A percentile compares a stretch with the other conserved stretches of the same genome.
Evolutionary conservation across 2,329 filamentous ascomycete species (phyloP).

Genomic region (Pseudogymnoascus sp.): DNA sequence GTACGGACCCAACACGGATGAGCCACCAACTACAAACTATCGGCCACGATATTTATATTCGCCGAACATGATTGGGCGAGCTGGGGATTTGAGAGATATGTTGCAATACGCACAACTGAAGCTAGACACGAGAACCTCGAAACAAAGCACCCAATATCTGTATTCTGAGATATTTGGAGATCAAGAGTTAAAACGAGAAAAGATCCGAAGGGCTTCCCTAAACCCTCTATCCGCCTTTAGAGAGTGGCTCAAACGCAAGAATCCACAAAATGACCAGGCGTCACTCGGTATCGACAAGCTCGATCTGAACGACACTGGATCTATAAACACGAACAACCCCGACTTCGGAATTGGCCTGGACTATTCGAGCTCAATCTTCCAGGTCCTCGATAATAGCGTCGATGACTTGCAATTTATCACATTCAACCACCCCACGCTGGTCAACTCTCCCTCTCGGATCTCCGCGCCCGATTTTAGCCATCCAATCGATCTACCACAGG

Average conservation of each 20-base stretch:
- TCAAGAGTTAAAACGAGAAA: conserved; percentile 43
- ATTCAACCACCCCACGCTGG: conserved; percentile 15
- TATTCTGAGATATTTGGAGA: conserved; percentile 45
- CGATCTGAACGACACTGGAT: neutral
- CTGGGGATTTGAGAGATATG: conserved; percentile 38
- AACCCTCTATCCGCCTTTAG: conserved; percentile 27
- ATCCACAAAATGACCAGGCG: neutral
- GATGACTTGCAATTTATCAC: conserved; percentile 18
- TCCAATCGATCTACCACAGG: conserved; percentile 15
- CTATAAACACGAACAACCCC: neutral
- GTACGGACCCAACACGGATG: conserved; percentile 39
- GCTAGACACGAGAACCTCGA: conserved; percentile 15
- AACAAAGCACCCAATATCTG: conserved; percentile 14
- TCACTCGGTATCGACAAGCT: conserved; percentile 24
- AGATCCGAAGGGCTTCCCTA: conserved; percentile 30
- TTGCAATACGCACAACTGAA: conserved; percentile 30
- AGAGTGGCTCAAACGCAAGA: conserved; percentile 28
- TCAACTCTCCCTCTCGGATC: conserved; percentile 13
- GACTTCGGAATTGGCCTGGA: conserved; percentile 22
- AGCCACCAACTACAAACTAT: conserved; percentile 28
- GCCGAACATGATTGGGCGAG: conserved; percentile 43
- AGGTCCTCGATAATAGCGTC: conserved; percentile 16
- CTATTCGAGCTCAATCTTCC: conserved; percentile 20
- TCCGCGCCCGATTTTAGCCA: conserved; percentile 11
- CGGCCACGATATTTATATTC: conserved; percentile 43